phyloP scores from a whole-genome alignment of 176 grass and related monocot species.

The Aegilops speltoides region DNA sequence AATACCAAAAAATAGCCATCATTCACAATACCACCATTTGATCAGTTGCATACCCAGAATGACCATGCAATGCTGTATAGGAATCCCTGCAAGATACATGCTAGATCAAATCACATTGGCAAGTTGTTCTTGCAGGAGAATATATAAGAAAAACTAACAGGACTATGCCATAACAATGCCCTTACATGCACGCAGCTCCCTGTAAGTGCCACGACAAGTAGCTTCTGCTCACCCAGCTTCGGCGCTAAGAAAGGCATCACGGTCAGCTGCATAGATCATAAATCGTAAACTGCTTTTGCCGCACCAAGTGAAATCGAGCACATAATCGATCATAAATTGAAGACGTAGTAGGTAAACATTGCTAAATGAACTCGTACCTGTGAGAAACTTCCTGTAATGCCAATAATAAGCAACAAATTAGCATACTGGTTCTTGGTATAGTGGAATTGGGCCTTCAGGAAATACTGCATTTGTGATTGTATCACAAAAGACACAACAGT shows the following conservation, averaged over 20 bases:
- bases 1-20: not conserved
- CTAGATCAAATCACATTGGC: slow-evolving; percentile 2
- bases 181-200: slow-evolving; percentile 72
- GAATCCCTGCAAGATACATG: slow-evolving; percentile 53
- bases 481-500: not conserved
- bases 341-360: not conserved
- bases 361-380: slow-evolving; percentile 49
- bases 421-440: slow-evolving; percentile 91
- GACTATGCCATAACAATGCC: not conserved
- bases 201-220: slow-evolving; percentile 64
- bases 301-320: not conserved
- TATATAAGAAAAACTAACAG: slow-evolving; percentile 14
- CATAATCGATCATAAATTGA: not conserved
- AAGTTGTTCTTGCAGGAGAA: not conserved
- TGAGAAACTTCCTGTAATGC: slow-evolving; percentile 64
- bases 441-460: slow-evolving; percentile 89
- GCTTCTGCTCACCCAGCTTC: slow-evolving; percentile 72
- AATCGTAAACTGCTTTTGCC: slow-evolving; percentile 2
- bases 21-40: not conserved
- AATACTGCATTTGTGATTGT: slow-evolving; percentile 61
- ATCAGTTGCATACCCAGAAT: slow-evolving; percentile 65
- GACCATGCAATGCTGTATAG: slow-evolving; percentile 89
- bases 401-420: slow-evolving; percentile 69
- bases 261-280: slow-evolving; percentile 50
- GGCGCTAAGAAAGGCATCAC: slow-evolving; percentile 81